Base-by-base conservation (phyloP, 179 eudicot species). In the Nepenthes alata region DNA sequence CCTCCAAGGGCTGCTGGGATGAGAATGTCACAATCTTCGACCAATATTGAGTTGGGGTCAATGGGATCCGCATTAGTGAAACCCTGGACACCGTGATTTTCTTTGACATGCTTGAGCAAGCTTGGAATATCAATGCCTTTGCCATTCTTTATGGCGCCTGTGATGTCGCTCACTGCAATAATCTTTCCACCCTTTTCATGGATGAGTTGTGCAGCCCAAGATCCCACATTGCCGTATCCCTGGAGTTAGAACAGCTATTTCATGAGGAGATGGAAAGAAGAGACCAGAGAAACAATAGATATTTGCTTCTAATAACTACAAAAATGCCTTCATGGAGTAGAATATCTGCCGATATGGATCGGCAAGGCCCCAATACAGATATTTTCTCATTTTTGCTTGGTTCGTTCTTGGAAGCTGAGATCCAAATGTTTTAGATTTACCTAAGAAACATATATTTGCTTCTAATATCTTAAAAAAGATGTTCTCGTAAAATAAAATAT, bases 1-100 rank as follows among this genome's bases (percentile, higher is more conserved):
- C 98, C 98, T 57, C 98, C 98, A 62, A 93, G 96, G 65, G 98
- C 98, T 11, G 98, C 98, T 16, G 98, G 98, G 68, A 93, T 75
- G 67, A 93, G 93, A 69, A 93, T 80, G 57, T 93, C 98, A 65
- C 98, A 93, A 56, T 89, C 98, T 82, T 93, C 96, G 47, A 75
- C 83, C 70, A 93, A 67, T 64, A 93, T 78, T 47, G 96, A 78
- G 57, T 66, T 52, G 5, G 93, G 58, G 12, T 89, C 93, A 7
- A 89, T 80, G 4, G 80, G 44, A 59, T 86, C 89, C 16, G 76
- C 75, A 60, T 76, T 87, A 47, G 50, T 62, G 62, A 86, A 93
- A 48, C 95, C 98, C 74, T 83, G 86, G 13, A 93, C 84, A 70
- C 95, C 98, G 14, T 78, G 86, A 14, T 70, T 80, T 71, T 78